A percentile compares a stretch with the other conserved stretches of the same genome.
These are phyloP conservation scores for Funneliformis mosseae DNA, from an alignment of 192 early-diverging fungal genomes.

Conservation along the genomic window DNA sequence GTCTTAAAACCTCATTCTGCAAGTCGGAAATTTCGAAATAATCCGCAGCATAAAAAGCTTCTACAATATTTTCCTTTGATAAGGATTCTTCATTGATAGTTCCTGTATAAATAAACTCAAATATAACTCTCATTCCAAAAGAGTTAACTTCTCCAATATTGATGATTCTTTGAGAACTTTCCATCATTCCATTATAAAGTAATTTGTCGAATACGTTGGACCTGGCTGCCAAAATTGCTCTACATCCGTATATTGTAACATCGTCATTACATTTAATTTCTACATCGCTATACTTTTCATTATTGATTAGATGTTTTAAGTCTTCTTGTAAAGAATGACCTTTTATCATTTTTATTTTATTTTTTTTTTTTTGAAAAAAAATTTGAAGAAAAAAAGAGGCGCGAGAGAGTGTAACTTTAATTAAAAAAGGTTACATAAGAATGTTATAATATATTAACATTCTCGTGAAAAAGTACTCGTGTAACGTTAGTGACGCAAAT, in stretches of 20 bases:
- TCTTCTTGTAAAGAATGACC: background rate
- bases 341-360: background rate
- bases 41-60: conserved; percentile 23
- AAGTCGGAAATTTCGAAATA: conserved; percentile 17
- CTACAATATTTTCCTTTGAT: conserved; percentile 2
- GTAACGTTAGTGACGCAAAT: too few species aligned
- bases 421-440: too few species aligned
- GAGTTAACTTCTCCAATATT: conserved; percentile 2
- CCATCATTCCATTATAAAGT: conserved; percentile 24
- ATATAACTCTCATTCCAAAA: conserved; percentile 8
- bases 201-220: conserved; percentile 3
- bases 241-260: background rate
- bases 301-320: background rate
- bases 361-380: background rate
- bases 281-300: conserved; percentile 19
- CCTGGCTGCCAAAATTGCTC: conserved; percentile 5
- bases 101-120: conserved; percentile 26
- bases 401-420: too few species aligned
- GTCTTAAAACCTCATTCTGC: background rate
- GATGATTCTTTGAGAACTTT: conserved; percentile 2
- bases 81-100: background rate
- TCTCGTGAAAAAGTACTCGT: too few species aligned
- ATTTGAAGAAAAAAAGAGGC: too few species aligned
- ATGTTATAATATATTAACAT: too few species aligned
- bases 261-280: conserved; percentile 20